phyloP scores from a whole-genome alignment of 306 rosid genomes.

The Lotus japonicus region DNA sequence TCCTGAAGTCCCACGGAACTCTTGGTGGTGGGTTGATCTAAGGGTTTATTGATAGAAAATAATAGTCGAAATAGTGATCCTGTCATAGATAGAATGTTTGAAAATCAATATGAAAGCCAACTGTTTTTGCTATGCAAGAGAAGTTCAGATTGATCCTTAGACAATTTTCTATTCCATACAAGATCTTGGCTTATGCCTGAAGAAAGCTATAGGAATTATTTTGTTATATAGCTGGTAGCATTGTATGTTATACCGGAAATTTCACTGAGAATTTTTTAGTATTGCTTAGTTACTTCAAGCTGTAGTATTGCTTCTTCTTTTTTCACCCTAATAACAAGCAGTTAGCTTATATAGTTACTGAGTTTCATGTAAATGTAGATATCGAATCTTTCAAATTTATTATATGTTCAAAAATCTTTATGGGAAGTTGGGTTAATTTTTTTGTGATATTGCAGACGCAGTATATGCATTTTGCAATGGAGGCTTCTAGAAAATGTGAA shows the following conservation, averaged over 20 bases:
- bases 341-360: constrained; percentile 16
- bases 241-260: neutral
- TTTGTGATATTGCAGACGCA: constrained; percentile 46
- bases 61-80: neutral
- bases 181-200: neutral
- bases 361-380: neutral
- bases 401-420: constrained; percentile 5
- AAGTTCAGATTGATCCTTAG: neutral
- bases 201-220: neutral
- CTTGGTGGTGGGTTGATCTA: neutral
- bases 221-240: neutral
- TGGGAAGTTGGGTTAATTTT: constrained; percentile 17
- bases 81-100: neutral
- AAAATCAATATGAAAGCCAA: neutral
- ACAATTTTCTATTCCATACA: constrained; percentile 6
- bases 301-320: neutral
- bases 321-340: neutral
- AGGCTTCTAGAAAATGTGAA: constrained; percentile 62
- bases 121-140: neutral
- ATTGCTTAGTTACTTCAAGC: neutral
- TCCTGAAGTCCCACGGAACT: constrained; percentile 1
- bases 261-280: neutral
- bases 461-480: constrained; percentile 61
- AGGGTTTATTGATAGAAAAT: neutral
- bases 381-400: neutral